Percentiles rank a stretch among this genome's conserved stretches.
These are phyloP conservation scores for Cytospora piceae DNA, from an alignment of 2,329 filamentous ascomycete genomes.

Conservation along the genomic window DNA sequence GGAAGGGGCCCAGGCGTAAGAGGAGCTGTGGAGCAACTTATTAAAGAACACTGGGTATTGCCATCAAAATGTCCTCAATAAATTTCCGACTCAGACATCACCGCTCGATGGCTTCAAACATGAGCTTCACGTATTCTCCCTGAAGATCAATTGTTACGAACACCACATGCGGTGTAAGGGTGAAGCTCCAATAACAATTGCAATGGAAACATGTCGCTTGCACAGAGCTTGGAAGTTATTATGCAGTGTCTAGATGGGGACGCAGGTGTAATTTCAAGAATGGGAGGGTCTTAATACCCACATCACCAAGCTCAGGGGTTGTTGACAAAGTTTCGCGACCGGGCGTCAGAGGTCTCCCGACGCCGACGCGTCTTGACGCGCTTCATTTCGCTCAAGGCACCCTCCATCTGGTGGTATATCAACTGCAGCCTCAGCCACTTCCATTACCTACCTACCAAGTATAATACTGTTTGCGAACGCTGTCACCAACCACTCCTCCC, in stretches of 20 bases:
- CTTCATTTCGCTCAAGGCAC: background rate
- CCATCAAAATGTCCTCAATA: constrained; percentile 2
- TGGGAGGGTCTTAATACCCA: background rate
- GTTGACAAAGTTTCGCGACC: background rate
- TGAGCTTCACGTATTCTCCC: background rate
- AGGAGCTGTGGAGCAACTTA: constrained; percentile 5
- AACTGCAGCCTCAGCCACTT: background rate
- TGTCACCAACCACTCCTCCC: background rate
- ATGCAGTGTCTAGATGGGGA: background rate
- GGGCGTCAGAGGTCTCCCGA: background rate
- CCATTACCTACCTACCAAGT: background rate
- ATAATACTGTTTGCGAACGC: background rate
- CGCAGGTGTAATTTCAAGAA: background rate
- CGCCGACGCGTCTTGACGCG: background rate
- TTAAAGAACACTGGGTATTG: constrained; percentile 11
- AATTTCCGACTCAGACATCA: constrained; percentile 2
- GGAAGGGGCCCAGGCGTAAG: background rate
- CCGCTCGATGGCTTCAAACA: background rate
- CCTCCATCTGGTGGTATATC: background rate
- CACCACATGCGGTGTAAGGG: too few relatives aligned
- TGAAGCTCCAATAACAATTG: background rate
- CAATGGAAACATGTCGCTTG: too few relatives aligned
- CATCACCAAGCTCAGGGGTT: background rate
- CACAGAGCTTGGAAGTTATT: too few relatives aligned
- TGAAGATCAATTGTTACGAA: background rate